Conservation (phyloP, 495 filamentous ascomycete genomes). For the Aspergillus egyptiacus region DNA sequence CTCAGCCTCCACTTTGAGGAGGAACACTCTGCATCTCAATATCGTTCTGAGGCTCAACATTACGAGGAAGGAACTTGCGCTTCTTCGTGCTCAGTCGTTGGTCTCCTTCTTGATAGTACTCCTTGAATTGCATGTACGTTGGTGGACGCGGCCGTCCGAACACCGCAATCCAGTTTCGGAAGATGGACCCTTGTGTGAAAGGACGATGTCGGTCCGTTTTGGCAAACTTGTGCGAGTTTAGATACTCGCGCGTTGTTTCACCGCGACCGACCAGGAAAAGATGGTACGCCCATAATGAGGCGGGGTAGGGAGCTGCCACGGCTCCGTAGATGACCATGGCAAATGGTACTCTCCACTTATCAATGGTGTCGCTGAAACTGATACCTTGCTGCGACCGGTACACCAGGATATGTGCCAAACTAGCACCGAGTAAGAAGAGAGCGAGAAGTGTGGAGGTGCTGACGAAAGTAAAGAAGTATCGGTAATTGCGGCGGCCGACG, state of each 20-base stretch:
- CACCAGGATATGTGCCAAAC: conserved; percentile 70
- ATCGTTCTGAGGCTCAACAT: conserved; percentile 47
- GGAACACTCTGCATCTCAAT: conserved; percentile 58
- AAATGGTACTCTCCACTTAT: conserved; percentile 70
- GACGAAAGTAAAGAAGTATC: conserved; percentile 93
- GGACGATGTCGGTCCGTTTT: conserved; percentile 88
- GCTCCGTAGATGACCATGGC: conserved; percentile 83
- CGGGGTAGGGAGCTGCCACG: conserved; percentile 71
- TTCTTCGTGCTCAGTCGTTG: conserved; percentile 67
- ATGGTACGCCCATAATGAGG: conserved; percentile 81
- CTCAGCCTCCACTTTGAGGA: conserved; percentile 13
- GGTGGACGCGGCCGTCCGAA: conserved; percentile 78
- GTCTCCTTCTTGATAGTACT: conserved; percentile 69
- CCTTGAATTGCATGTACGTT: conserved; percentile 86
- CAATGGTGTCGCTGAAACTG: conserved; percentile 61
- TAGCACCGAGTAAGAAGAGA: conserved; percentile 68
- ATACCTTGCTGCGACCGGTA: conserved; percentile 55
- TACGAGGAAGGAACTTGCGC: conserved; percentile 47
- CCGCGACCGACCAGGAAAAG: conserved; percentile 82
- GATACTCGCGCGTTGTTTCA: conserved; percentile 92
- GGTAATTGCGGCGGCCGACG: conserved; percentile 94
- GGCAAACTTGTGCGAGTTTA: conserved; percentile 90
- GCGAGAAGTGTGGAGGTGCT: conserved; percentile 66
- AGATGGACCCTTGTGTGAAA: conserved; percentile 71
- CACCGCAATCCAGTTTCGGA: conserved; percentile 77